Evolutionary conservation across 2,329 filamentous ascomycete species (phyloP).

Genomic region (Anthostomella pinea): DNA sequence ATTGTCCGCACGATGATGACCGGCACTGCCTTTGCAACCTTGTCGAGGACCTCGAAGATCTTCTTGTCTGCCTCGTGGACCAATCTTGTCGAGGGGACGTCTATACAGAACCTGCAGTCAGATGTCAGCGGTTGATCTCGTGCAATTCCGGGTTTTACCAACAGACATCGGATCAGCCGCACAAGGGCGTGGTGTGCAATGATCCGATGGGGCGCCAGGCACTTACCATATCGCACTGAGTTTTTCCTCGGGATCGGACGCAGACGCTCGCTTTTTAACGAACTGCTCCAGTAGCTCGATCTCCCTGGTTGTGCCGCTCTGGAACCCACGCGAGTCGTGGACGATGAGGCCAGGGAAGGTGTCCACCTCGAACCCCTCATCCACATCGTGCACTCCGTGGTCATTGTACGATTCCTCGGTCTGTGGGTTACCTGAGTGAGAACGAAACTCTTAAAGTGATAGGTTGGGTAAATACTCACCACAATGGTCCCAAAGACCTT

Average conservation of each 20-base stretch:
- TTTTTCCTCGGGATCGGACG: slow-evolving; percentile 11
- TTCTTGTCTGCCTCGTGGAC: slow-evolving; percentile 26
- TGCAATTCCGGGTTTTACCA: too few species aligned
- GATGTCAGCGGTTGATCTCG: too few species aligned
- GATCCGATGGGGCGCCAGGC: too few species aligned
- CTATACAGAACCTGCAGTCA: slow-evolving; percentile 24
- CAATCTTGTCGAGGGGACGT: slow-evolving; percentile 21
- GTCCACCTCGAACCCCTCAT: slow-evolving; percentile 28
- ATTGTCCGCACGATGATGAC: slow-evolving; percentile 27
- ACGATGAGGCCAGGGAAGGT: slow-evolving; percentile 26
- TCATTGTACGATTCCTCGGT: slow-evolving; percentile 24
- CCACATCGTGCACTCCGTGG: slow-evolving; percentile 26
- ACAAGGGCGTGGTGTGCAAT: too few species aligned
- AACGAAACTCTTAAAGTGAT: background rate
- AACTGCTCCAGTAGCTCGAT: slow-evolving; percentile 24
- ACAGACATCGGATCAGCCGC: too few species aligned
- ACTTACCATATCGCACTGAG: slow-evolving; percentile 28
- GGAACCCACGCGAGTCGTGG: slow-evolving; percentile 28
- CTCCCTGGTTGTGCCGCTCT: slow-evolving; percentile 23
- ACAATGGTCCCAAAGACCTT: slow-evolving; percentile 25
- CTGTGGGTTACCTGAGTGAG: slow-evolving; percentile 5
- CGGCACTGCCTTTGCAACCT: slow-evolving; percentile 18
- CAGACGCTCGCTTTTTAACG: slow-evolving; percentile 20
- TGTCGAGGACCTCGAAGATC: slow-evolving; percentile 21
- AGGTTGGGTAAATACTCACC: slow-evolving; percentile 16